Base-by-base conservation (phyloP, 2,329 filamentous ascomycete genomes). In the Chrysoporthe cubensis region DNA sequence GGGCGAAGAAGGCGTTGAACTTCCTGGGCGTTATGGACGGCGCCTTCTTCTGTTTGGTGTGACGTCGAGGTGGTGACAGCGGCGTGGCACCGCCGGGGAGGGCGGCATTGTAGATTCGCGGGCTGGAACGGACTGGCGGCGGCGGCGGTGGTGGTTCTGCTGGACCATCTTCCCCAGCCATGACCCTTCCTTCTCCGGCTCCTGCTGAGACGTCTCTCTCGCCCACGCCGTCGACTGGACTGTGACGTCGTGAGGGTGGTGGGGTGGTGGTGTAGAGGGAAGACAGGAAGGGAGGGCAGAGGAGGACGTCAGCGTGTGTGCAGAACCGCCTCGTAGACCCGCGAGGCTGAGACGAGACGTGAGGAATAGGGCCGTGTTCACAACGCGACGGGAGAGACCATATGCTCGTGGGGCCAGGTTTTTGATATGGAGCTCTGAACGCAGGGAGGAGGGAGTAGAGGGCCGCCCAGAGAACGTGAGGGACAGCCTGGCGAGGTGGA, bases 1-100 rank as follows among this genome's bases (percentile, higher is more conserved):
- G 84, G 11, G 84, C 84, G 70, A 87, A 87, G 79, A 87, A 87
- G 37, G 80, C 79, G 44, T 74, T 79, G 70, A 87, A 87, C 73
- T 84, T 86, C 71, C 84, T 78, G 66, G 85, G 85, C 3, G 85
- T 87, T 64, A 87, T 82, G 46, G 84, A 85, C 3, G 85, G 82
- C 66, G 82, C 80, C 21, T 82, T 80, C 70, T 78, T 79, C 73
- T 85, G 83, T 71, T 85, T 86, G 69, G 59, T 62, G 4, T 72
- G 64, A 46, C 66, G 65, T 57, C 69, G 67, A 14, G 73, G 75
- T 1, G 74, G 78, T 13, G 77, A 77, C 18, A 73, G 70, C 60
- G 75, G 67, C 18, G 21, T 8, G 44, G 73, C 66, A 69, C 59
- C 68, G 65, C 66, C 57, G 66, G 64, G 71, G 68, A 74, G 68